Percentiles rank a stretch among this genome's conserved stretches.
Conservation (phyloP, 805 yeast genomes). For the Jamesozyma hellenica region DNA sequence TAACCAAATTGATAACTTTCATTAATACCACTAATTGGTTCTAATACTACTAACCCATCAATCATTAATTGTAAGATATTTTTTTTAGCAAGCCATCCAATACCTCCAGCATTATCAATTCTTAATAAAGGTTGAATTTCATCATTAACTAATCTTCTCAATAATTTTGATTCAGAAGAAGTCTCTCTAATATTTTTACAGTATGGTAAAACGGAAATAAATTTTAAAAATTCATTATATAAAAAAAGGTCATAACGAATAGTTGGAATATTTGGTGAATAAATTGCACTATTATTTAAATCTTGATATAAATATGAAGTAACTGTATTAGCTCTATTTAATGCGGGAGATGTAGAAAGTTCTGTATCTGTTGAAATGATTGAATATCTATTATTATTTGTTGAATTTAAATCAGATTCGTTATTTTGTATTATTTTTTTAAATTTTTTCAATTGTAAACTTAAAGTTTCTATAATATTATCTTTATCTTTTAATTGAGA, state of each 20-base stretch:
- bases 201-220: slow-evolving; percentile 29
- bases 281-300: slow-evolving; percentile 18
- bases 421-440: slow-evolving; percentile 45
- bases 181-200: slow-evolving; percentile 33
- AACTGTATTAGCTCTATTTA: slow-evolving; percentile 12
- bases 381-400: slow-evolving; percentile 9
- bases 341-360: slow-evolving; percentile 12
- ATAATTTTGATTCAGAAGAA: slow-evolving; percentile 40
- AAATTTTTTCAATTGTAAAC: slow-evolving; percentile 56
- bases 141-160: slow-evolving; percentile 55
- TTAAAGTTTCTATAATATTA: slow-evolving; percentile 50
- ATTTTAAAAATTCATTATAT: slow-evolving; percentile 32
- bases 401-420: slow-evolving; percentile 30
- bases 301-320: slow-evolving; percentile 8
- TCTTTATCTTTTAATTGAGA: slow-evolving; percentile 60
- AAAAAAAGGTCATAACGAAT: slow-evolving; percentile 35
- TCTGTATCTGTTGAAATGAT: slow-evolving; percentile 8
- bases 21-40: slow-evolving; percentile 78
- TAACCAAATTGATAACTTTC: slow-evolving; percentile 48
- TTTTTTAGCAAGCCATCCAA: slow-evolving; percentile 52
- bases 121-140: slow-evolving; percentile 71
- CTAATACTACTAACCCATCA: slow-evolving; percentile 73
- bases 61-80: slow-evolving; percentile 55
- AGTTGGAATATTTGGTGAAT: slow-evolving; percentile 34
- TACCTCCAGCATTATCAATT: slow-evolving; percentile 52